These are phyloP conservation scores for Aspergillus tamarii DNA, from an alignment of 2,329 filamentous ascomycete species.

Conservation along the genomic window DNA sequence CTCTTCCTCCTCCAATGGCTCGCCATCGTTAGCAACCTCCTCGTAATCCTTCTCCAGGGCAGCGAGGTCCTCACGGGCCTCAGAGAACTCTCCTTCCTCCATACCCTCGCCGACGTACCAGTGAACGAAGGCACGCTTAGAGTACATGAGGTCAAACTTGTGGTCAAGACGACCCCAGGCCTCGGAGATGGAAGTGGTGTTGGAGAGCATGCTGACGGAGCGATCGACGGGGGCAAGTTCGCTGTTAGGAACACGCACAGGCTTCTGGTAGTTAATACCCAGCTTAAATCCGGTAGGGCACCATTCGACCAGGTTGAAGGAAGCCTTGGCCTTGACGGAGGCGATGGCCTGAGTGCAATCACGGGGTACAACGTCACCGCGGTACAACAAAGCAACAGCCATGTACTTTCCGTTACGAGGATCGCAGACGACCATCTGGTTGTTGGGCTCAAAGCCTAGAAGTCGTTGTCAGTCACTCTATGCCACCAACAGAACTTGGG, in stretches of 20 bases:
- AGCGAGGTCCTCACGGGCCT: constrained; percentile 83
- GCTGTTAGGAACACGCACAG: constrained; percentile 55
- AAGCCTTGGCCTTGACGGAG: constrained; percentile 65
- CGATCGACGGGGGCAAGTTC: constrained; percentile 60
- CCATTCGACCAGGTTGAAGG: constrained; percentile 70
- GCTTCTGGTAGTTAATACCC: constrained; percentile 68
- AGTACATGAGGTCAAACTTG: constrained; percentile 73
- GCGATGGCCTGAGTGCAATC: constrained; percentile 64
- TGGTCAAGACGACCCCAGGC: constrained; percentile 67
- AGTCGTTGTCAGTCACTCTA: constrained; percentile 13
- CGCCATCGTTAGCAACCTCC: constrained; percentile 74
- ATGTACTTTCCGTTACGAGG: constrained; percentile 70
- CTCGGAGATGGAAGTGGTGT: constrained; percentile 69
- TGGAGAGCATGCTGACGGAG: constrained; percentile 65
- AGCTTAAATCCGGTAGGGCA: constrained; percentile 72
- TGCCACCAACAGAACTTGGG: neutral
- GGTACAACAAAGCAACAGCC: constrained; percentile 68
- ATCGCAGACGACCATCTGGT: constrained; percentile 72
- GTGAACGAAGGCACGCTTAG: constrained; percentile 71
- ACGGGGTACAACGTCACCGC: constrained; percentile 66
- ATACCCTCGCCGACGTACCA: constrained; percentile 86
- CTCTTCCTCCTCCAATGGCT: constrained; percentile 63
- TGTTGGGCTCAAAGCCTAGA: constrained; percentile 66
- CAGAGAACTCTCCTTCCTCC: constrained; percentile 89
- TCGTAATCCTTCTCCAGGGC: constrained; percentile 86